Conservation (phyloP, 495 filamentous ascomycete species). For the Penicillium lagena region DNA sequence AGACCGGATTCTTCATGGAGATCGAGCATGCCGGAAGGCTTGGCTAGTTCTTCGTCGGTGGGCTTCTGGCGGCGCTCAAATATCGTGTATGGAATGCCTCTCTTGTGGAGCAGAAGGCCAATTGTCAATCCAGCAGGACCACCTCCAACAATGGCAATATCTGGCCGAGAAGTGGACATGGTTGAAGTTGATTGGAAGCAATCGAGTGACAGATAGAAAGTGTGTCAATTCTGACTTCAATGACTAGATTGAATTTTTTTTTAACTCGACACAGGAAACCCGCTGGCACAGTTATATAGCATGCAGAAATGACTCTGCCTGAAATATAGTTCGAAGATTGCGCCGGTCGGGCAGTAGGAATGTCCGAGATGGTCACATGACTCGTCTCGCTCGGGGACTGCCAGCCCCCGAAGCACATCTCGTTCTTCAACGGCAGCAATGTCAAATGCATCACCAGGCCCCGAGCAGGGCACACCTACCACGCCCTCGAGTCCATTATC, state of each 20-base stretch:
- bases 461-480: too few relatives aligned
- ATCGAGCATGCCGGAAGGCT: slow-evolving; percentile 52
- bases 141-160: slow-evolving; percentile 51
- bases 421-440: too few relatives aligned
- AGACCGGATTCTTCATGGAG: slow-evolving; percentile 47
- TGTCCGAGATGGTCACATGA: too few relatives aligned
- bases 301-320: background rate
- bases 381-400: too few relatives aligned
- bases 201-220: background rate
- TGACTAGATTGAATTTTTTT: too few relatives aligned
- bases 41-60: slow-evolving; percentile 7
- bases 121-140: slow-evolving; percentile 54
- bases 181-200: background rate
- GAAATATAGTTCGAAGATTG: background rate
- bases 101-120: slow-evolving; percentile 45
- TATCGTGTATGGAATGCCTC: slow-evolving; percentile 40
- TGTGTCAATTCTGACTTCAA: too few relatives aligned
- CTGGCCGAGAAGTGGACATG: slow-evolving; percentile 6
- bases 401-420: too few relatives aligned
- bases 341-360: too few relatives aligned
- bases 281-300: background rate
- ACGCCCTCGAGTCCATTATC: too few relatives aligned
- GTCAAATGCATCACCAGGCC: too few relatives aligned
- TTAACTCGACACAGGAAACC: background rate
- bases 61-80: slow-evolving; percentile 46